Evolutionary conservation across 768 basidiomycete genomes (phyloP), one percentile per base, ranked within the genome.

Genomic region (Crassisporium funariophilum): DNA sequence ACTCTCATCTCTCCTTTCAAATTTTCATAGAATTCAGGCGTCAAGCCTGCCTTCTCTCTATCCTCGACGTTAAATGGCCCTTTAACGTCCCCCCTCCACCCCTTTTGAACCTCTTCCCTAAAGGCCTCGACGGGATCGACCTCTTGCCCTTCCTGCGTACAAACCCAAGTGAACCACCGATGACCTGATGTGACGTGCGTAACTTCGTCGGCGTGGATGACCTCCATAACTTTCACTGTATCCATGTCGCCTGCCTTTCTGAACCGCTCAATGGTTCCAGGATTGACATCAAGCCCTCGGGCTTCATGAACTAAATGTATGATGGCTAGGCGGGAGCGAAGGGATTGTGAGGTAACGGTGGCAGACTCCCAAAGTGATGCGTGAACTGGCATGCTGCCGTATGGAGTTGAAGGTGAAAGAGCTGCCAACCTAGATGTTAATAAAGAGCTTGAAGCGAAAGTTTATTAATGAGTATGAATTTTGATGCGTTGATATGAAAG

Each of bases 221-320:
- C 74, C 56, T 89, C 82, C 64, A 92, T 75, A 21, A 79, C 78
- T 12, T 73, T 64, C 34, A 88, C 85, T 34, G 80, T 87, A 44
- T 86, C 84, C 25, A 47, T 49, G 59, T 90, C 88, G 15, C 84
- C 82, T 10, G 83, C 83, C 27, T 77, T 73, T 4, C 78, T 70
- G 57, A 90, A 88, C 44, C 82, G 78, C 51, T 80, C 83, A 44
- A 93, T 90, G 5, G 88, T 90, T 16, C 73, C 74, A 0, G 89
- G 91, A 59, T 93, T 91, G 43, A 91, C 85, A 65, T 91, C 91
- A 13, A 93, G 72, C 4, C 90, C 90, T 20, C 89, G 71, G 2
- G 89, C 88, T 70, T 91, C 89, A 61, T 90, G 88, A 1, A 91
- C 88, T 12, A 92, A 80, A 55, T 91, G 88, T 56, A 94, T 88